These are phyloP conservation scores for Taiwanofungus camphoratus DNA, from an alignment of 1,284 basidiomycete genomes.

Conservation along the genomic window DNA sequence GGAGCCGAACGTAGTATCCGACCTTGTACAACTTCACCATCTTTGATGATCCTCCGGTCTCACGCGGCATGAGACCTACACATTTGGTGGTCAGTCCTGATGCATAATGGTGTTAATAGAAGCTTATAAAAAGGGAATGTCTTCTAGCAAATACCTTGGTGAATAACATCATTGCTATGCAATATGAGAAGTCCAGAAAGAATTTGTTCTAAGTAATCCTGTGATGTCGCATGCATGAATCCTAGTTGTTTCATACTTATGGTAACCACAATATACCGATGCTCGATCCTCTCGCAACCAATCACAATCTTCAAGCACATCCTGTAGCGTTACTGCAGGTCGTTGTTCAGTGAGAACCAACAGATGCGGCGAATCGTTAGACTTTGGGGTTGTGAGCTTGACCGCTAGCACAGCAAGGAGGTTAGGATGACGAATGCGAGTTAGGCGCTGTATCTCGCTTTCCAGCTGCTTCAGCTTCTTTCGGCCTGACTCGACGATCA, in stretches of 20 bases:
- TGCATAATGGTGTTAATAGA: neutral
- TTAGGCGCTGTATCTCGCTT: conserved; percentile 56
- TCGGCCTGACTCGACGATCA: conserved; percentile 27
- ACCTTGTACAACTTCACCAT: conserved; percentile 61
- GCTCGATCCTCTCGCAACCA: conserved; percentile 60
- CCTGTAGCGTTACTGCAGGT: conserved; percentile 56
- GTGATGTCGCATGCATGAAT: no score
- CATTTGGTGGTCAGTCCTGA: conserved; percentile 50
- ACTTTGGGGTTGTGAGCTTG: conserved; percentile 48
- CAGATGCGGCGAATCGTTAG: conserved; percentile 45
- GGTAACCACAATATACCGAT: no score
- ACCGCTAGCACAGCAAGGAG: conserved; percentile 58
- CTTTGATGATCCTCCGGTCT: conserved; percentile 45
- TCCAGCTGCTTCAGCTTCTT: conserved; percentile 69
- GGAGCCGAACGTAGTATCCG: conserved; percentile 55
- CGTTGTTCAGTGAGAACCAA: conserved; percentile 61
- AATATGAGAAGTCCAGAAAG: conserved; percentile 59
- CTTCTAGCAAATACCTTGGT: conserved; percentile 42
- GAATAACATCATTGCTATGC: conserved; percentile 57
- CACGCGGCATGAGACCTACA: conserved; percentile 51
- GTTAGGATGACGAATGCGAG: conserved; percentile 53
- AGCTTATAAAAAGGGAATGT: neutral
- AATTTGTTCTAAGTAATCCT: conserved; percentile 71
- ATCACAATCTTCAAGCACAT: conserved; percentile 66
- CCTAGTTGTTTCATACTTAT: no score